phyloP scores from a whole-genome alignment of 345 rosid genomes.

The Linum trigynum region DNA sequence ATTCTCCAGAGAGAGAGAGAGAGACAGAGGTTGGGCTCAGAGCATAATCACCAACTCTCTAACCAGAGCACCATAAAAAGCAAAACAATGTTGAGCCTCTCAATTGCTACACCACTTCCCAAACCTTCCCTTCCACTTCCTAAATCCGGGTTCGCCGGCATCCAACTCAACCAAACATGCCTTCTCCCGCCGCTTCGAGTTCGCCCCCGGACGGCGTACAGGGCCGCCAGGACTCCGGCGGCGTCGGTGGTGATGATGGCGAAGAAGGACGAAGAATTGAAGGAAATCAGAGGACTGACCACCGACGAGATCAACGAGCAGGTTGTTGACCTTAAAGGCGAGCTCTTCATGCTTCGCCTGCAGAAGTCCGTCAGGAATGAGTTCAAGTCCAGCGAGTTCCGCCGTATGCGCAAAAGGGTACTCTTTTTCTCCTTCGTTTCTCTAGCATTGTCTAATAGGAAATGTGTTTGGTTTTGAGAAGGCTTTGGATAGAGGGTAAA shows the following conservation, averaged over 20 bases:
- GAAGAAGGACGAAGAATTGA: slow-evolving; percentile 65
- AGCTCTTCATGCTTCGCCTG: slow-evolving; percentile 82
- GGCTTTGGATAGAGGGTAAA: no score
- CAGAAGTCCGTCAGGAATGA: slow-evolving; percentile 77
- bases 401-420: slow-evolving; percentile 82
- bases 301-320: slow-evolving; percentile 76
- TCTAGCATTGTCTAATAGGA: not conserved
- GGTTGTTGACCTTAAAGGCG: slow-evolving; percentile 84
- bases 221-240: slow-evolving; percentile 16
- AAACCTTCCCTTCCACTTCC: slow-evolving; percentile 20
- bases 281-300: slow-evolving; percentile 58
- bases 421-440: slow-evolving; percentile 4
- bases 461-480: not conserved
- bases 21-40: not conserved
- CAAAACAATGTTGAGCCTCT: slow-evolving; percentile 45
- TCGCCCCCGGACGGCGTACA: slow-evolving; percentile 12
- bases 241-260: slow-evolving; percentile 64
- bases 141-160: slow-evolving; percentile 44
- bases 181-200: slow-evolving; percentile 14
- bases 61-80: not conserved
- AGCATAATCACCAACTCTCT: not conserved
- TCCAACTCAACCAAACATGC: slow-evolving; percentile 34
- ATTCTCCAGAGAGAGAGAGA: no score
- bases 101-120: slow-evolving; percentile 31
- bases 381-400: slow-evolving; percentile 84